A percentile compares a stretch with the other conserved stretches of the same genome.
Evolutionary conservation across 2,329 filamentous ascomycete species (phyloP).

Genomic region (Davidsoniella neocaledoniae): DNA sequence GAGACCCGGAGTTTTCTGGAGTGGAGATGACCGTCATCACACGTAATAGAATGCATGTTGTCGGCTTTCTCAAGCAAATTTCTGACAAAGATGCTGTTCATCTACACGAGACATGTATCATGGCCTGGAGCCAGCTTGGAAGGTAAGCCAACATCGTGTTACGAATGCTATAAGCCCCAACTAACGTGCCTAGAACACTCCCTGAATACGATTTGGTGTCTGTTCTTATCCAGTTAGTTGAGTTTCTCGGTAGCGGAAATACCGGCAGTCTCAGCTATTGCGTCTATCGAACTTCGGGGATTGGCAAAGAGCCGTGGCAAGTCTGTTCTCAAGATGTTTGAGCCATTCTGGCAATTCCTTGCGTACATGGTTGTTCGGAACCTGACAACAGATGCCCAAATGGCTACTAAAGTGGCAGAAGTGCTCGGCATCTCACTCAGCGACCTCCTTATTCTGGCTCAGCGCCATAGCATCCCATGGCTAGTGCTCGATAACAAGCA

Average conservation of each 20-base stretch:
- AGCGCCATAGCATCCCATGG: slow-evolving; percentile 70
- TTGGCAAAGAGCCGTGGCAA: slow-evolving; percentile 49
- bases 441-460: slow-evolving; percentile 58
- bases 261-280: slow-evolving; percentile 60
- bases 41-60: slow-evolving; percentile 26
- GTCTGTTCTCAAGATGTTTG: slow-evolving; percentile 53
- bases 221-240: slow-evolving; percentile 64
- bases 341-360: slow-evolving; percentile 77
- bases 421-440: slow-evolving; percentile 59
- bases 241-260: slow-evolving; percentile 75
- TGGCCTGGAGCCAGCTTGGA: slow-evolving; percentile 75
- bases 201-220: slow-evolving; percentile 74
- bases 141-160: slow-evolving; percentile 27
- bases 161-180: slow-evolving; percentile 1
- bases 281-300: slow-evolving; percentile 65
- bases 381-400: slow-evolving; percentile 62
- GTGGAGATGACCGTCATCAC: slow-evolving; percentile 15
- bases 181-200: slow-evolving; percentile 34
- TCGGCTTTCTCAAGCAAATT: slow-evolving; percentile 55
- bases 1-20: slow-evolving; percentile 8
- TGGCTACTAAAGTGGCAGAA: slow-evolving; percentile 64
- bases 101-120: slow-evolving; percentile 67
- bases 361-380: slow-evolving; percentile 73
- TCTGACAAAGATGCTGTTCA: slow-evolving; percentile 51
- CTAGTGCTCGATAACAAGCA: slow-evolving; percentile 63